phyloP scores from a whole-genome alignment of 2,329 filamentous ascomycete genomes.

The Hypoxylon sp. region DNA sequence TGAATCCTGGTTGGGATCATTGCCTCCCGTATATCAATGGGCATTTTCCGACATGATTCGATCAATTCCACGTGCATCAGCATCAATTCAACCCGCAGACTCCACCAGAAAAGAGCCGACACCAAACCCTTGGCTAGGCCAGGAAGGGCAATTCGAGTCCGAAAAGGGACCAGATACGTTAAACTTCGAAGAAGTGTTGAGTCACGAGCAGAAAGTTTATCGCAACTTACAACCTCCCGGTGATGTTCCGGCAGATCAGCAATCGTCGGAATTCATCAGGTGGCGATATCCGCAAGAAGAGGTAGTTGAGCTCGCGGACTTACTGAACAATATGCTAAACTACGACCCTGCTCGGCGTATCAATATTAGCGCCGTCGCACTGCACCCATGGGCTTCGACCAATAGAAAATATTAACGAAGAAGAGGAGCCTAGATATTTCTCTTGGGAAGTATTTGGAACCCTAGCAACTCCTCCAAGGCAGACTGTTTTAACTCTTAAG shows the following conservation, averaged over 20 bases:
- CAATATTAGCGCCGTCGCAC: not conserved
- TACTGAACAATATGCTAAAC: conserved; percentile 16
- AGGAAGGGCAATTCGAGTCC: not conserved
- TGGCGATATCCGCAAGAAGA: conserved; percentile 7
- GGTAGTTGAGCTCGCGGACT: conserved; percentile 10
- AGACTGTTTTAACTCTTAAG: no score
- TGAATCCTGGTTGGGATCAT: conserved; percentile 12
- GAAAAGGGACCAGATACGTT: not conserved
- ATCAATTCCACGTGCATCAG: not conserved
- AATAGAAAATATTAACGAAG: not conserved
- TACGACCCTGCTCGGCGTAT: conserved; percentile 23
- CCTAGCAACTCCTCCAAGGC: not conserved
- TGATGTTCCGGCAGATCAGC: not conserved
- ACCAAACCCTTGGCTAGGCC: not conserved
- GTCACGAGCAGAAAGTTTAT: not conserved
- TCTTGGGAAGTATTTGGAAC: not conserved
- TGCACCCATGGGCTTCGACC: conserved; percentile 23
- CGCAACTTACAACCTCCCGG: not conserved
- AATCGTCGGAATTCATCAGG: not conserved
- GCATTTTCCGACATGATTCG: not conserved
- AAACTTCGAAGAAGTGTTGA: conserved; percentile 13
- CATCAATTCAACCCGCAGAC: not conserved
- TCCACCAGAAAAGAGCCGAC: not conserved
- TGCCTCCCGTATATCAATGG: conserved; percentile 4
- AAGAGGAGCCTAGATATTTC: not conserved